Base-by-base conservation (phyloP, 257 asterid species). In the Gynochthodes officinalis region DNA sequence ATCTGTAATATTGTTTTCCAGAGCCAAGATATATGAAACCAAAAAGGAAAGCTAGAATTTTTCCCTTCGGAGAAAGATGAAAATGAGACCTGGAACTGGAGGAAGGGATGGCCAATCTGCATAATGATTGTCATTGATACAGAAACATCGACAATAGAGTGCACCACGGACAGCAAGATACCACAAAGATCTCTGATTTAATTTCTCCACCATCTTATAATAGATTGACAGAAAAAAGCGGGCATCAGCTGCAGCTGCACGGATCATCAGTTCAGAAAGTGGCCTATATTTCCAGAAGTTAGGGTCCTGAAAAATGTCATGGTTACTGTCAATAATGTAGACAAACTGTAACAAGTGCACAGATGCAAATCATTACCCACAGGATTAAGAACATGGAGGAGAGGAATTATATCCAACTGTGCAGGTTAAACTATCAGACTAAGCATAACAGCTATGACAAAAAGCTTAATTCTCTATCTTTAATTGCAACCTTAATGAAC, bases 201-300 rank as follows among this genome's bases (percentile, higher is more conserved):
- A 76, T 78, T 87, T 95, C 80, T 86, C 90, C 80, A 91, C 77
- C 92, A 95, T 91, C 92, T 86, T 95, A 49, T 85, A 80, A 76
- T 95, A 89, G 72, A 95, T 86, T 60, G 64, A 76, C 46, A 84
- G 87, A 80, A 95, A 96, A 86, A 88, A 91, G 65, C 97, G 99
- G 73, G 92, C 99, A 79, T 95, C 98, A 78, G 92, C 99, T 49
- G 99, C 99, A 72, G 98, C 99, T 33, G 99, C 97, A 46, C 99
- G 96, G 76, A 87, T 79, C 99, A 95, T 95, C 80, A 77, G 77
- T 57, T 95, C 91, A 76, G 99, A 89, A 64, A 91, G 79, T 43
- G 99, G 99, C 71, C 99, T 86, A 73, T 92, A 83, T 37, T 84
- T 84, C 99, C 98, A 95, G 82, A 87, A 91, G 23, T 85, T 87